A percentile compares a stretch with the other conserved stretches of the same genome.
Conservation (phyloP, 805 yeast species). For the Debaryomyces castellii region DNA sequence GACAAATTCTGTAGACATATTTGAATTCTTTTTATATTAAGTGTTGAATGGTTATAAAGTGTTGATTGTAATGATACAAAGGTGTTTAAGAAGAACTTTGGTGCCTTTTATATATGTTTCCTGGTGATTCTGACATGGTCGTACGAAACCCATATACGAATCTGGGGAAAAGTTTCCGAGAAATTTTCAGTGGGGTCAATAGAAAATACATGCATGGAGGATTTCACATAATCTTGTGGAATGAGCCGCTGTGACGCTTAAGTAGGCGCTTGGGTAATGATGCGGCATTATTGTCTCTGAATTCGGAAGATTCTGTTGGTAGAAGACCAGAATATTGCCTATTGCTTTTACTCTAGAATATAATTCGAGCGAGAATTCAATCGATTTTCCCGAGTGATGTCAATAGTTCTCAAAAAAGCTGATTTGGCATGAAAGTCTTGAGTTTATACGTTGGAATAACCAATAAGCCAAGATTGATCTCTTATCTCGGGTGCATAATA, state of each 20-base stretch:
- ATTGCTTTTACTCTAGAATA: not conserved
- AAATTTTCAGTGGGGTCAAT: not conserved
- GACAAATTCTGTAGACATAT: slow-evolving; percentile 15
- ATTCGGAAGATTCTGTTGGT: not conserved
- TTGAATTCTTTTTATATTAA: not conserved
- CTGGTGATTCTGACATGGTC: not conserved
- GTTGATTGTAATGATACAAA: not conserved
- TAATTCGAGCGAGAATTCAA: not conserved
- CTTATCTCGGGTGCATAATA: too few species aligned
- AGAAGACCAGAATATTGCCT: not conserved
- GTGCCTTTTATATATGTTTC: not conserved
- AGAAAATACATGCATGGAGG: not conserved
- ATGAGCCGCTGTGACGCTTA: not conserved
- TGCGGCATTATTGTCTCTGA: too few species aligned
- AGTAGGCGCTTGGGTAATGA: too few species aligned
- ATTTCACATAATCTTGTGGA: not conserved
- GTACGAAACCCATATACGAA: not conserved
- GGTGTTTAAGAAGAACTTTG: not conserved
- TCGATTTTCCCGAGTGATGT: not conserved
- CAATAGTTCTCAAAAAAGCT: too few species aligned
- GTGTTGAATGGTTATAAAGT: not conserved
- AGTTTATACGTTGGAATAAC: too few species aligned
- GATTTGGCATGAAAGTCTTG: too few species aligned
- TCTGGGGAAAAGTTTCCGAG: not conserved
- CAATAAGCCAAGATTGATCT: too few species aligned